Evolutionary conservation across 164 flowering plant species (phyloP).

Genomic region (Cinnamomum micranthum): DNA sequence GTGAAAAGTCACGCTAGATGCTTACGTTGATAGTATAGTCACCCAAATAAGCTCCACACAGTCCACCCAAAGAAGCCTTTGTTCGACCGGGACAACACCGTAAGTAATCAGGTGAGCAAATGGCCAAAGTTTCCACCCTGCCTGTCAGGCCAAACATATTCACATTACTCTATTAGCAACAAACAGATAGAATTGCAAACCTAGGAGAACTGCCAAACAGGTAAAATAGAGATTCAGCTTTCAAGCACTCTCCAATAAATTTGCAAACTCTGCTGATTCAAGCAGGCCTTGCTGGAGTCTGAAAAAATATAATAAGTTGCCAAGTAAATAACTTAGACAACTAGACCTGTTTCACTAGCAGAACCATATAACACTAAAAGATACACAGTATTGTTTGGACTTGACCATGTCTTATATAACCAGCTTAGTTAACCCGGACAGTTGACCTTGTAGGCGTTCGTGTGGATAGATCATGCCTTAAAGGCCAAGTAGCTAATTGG

Average conservation of each 20-base stretch:
- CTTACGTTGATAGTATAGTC: constrained; percentile 93
- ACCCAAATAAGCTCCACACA: constrained; percentile 97
- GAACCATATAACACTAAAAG: not conserved
- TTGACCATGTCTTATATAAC: too few species aligned
- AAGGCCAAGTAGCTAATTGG: too few species aligned
- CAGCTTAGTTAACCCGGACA: not conserved
- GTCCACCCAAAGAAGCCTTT: constrained; percentile 98
- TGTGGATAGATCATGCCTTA: not conserved
- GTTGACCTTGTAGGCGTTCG: not conserved
- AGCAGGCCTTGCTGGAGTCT: not conserved
- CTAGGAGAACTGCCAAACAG: not conserved
- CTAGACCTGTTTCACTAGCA: not conserved
- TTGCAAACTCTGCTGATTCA: not conserved
- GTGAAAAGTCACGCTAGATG: not conserved
- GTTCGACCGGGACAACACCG: constrained; percentile 85
- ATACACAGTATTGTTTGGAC: not conserved
- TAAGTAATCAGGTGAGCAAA: constrained; percentile 94
- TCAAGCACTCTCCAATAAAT: not conserved
- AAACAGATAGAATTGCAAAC: not conserved
- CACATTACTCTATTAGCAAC: not conserved
- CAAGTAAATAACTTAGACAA: not conserved
- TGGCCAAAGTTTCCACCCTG: constrained; percentile 99
- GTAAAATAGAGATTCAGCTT: not conserved
- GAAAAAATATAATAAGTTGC: not conserved
- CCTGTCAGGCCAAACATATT: constrained; percentile 44